phyloP scores from a whole-genome alignment of 352 stramenopile species.

The Bremia lactucae region DNA sequence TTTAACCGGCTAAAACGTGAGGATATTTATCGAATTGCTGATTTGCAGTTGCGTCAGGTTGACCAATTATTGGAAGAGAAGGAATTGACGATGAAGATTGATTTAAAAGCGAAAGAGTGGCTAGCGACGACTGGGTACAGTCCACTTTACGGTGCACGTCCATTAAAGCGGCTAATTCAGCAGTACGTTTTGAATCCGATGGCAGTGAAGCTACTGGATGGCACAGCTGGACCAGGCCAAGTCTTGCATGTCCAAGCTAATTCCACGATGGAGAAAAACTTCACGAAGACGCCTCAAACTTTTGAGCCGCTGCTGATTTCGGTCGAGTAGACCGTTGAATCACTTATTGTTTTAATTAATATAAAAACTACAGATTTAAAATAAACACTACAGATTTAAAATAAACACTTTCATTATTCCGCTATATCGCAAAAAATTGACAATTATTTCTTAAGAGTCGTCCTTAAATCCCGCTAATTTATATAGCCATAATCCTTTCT shows the following conservation, averaged over 20 bases:
- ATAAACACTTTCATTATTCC: no score
- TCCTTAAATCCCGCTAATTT: no score
- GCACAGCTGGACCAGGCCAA: constrained; percentile 68
- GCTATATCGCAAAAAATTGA: no score
- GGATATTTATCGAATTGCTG: constrained; percentile 90
- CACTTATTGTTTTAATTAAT: no score
- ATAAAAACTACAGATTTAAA: no score
- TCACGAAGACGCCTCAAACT: constrained; percentile 23
- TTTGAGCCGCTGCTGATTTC: constrained; percentile 32
- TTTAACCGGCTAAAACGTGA: constrained; percentile 92
- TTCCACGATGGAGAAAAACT: constrained; percentile 39
- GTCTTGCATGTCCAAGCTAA: constrained; percentile 63
- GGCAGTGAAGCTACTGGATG: constrained; percentile 84
- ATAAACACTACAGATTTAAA: no score
- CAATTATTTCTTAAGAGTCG: no score
- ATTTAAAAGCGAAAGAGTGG: constrained; percentile 86
- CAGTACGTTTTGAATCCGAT: constrained; percentile 93
- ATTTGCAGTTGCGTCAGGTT: constrained; percentile 89
- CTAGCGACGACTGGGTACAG: constrained; percentile 92
- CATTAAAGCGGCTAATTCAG: constrained; percentile 94
- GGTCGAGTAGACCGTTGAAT: constrained; percentile 8
- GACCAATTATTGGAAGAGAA: constrained; percentile 86
- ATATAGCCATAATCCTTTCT: no score
- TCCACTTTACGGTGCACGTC: constrained; percentile 91
- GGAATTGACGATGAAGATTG: constrained; percentile 86